Conservation (phyloP, 345 rosid species). For the Pelargonium nanum region DNA sequence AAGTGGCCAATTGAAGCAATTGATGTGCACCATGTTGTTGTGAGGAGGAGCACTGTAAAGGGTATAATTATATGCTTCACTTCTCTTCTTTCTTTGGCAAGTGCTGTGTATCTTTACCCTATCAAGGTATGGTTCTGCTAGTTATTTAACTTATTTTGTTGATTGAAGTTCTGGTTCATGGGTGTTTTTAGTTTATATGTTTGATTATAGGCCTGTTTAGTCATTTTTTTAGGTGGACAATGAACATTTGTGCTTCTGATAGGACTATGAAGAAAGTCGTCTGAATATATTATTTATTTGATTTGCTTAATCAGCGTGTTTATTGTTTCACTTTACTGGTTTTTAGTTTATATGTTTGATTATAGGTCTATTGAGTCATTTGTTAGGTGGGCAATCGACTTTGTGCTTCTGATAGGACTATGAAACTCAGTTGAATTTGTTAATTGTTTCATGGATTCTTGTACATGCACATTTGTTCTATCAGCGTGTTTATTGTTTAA, state of each 20-base stretch:
- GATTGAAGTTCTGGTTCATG: not conserved
- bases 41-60: slow-evolving; percentile 30
- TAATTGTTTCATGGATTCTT: not conserved
- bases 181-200: not conserved
- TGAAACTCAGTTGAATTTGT: too few species aligned
- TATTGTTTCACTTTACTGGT: too few species aligned
- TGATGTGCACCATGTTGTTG: slow-evolving; percentile 50
- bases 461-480: not conserved
- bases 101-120: slow-evolving; percentile 24
- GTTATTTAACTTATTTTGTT: not conserved
- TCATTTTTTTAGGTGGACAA: too few species aligned
- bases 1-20: slow-evolving; percentile 34
- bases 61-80: slow-evolving; percentile 21
- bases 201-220: not conserved
- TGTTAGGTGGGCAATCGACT: too few species aligned
- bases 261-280: too few species aligned
- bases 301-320: too few species aligned
- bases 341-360: not conserved
- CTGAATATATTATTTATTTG: too few species aligned
- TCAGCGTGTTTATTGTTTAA: too few species aligned
- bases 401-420: too few species aligned
- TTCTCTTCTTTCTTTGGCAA: slow-evolving; percentile 25
- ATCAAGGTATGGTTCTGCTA: slow-evolving; percentile 30
- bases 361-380: not conserved
- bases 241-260: too few species aligned